Conservation (phyloP, 306 rosid genomes). For the Begonia fuchsioides region DNA sequence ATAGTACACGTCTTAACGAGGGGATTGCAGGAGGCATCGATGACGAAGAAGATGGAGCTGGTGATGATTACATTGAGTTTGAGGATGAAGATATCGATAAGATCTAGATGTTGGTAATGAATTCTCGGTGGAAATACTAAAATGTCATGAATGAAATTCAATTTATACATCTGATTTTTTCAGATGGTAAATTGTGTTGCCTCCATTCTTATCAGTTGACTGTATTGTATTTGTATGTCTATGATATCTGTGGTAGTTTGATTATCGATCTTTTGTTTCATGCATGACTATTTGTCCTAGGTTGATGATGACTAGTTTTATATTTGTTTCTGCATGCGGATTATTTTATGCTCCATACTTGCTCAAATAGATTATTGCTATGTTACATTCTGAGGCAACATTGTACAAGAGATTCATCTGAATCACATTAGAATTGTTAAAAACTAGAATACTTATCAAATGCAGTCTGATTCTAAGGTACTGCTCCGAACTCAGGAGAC, state of each 20-base stretch:
- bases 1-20: slow-evolving; percentile 26
- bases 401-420: no score
- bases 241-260: no score
- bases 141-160: neutral
- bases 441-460: no score
- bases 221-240: no score
- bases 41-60: slow-evolving; percentile 26
- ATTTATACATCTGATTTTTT: no score
- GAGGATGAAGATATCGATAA: slow-evolving; percentile 36
- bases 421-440: no score
- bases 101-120: slow-evolving; percentile 9
- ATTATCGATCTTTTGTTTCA: no score
- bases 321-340: slow-evolving; percentile 1
- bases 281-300: no score
- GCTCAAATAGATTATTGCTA: neutral
- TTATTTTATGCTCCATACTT: slow-evolving; percentile 12
- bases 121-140: neutral
- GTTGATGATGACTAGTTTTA: no score
- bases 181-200: no score
- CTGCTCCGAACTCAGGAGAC: slow-evolving; percentile 20
- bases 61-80: slow-evolving; percentile 25
- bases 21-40: slow-evolving; percentile 25
- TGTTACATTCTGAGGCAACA: no score
- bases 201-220: no score
- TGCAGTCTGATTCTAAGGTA: neutral